Evolutionary conservation across 345 rosid species (phyloP).

Genomic region (Lepidium didymum): DNA sequence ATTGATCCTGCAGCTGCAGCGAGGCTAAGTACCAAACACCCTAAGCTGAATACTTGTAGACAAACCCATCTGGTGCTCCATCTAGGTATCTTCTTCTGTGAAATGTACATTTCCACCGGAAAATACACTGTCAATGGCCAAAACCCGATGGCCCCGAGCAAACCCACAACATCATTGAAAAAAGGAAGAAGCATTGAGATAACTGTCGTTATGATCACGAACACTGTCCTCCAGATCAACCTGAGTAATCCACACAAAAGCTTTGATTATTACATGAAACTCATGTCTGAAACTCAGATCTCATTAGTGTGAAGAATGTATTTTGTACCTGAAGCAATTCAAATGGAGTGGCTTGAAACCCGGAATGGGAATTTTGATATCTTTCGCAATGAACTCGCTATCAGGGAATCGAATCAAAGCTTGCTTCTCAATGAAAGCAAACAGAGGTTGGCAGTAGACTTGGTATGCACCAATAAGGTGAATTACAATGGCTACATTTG

Average conservation of each 20-base stretch:
- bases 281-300: neutral
- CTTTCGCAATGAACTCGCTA: slow-evolving; percentile 49
- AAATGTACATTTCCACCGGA: slow-evolving; percentile 86
- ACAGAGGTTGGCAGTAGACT: slow-evolving; percentile 84
- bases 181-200: slow-evolving; percentile 89
- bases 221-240: slow-evolving; percentile 71
- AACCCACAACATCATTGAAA: slow-evolving; percentile 74
- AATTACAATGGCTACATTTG: slow-evolving; percentile 73
- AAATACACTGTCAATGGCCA: slow-evolving; percentile 90
- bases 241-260: slow-evolving; percentile 31
- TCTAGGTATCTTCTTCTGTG: slow-evolving; percentile 57
- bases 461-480: slow-evolving; percentile 93
- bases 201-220: slow-evolving; percentile 66
- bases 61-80: slow-evolving; percentile 85
- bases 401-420: slow-evolving; percentile 42
- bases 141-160: slow-evolving; percentile 82
- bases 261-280: neutral
- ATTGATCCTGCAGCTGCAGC: slow-evolving; percentile 85
- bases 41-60: slow-evolving; percentile 65
- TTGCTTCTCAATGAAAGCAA: slow-evolving; percentile 66
- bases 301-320: neutral
- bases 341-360: slow-evolving; percentile 42
- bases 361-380: slow-evolving; percentile 45
- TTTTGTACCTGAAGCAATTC: slow-evolving; percentile 48
- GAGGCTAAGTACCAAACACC: slow-evolving; percentile 55